Evolutionary conservation across 805 yeast genomes (phyloP).

Genomic region (Teunomyces stri): DNA sequence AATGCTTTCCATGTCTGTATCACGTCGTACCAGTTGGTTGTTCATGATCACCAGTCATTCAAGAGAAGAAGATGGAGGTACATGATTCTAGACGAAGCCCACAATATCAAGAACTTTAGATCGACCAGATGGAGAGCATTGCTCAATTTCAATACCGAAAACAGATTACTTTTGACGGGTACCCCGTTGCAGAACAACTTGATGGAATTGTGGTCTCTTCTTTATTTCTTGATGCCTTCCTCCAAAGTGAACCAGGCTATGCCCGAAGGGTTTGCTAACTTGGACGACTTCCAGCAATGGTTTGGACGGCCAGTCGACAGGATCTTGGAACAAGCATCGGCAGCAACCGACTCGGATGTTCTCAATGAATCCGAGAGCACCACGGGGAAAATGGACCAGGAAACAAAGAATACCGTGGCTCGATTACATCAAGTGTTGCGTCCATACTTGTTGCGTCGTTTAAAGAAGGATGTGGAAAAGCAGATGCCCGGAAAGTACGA

Average conservation of each 20-base stretch:
- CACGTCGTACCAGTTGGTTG: conserved; percentile 95
- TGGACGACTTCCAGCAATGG: conserved; percentile 97
- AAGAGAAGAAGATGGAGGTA: conserved; percentile 92
- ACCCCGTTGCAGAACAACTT: conserved; percentile 95
- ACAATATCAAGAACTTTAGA: conserved; percentile 92
- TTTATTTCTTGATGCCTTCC: conserved; percentile 95
- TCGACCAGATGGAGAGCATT: conserved; percentile 97
- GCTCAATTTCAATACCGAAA: conserved; percentile 87
- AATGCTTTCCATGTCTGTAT: conserved; percentile 96
- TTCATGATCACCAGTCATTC: conserved; percentile 93
- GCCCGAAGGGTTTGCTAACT: conserved; percentile 95
- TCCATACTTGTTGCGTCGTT: conserved; percentile 86
- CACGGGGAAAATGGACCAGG: conserved; percentile 54
- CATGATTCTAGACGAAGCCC: conserved; percentile 98
- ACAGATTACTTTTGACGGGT: conserved; percentile 87
- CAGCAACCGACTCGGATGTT: conserved; percentile 40
- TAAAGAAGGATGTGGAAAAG: conserved; percentile 94
- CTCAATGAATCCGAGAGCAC: conserved; percentile 38
- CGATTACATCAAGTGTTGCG: conserved; percentile 90
- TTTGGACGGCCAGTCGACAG: conserved; percentile 96
- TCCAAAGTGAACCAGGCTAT: conserved; percentile 65
- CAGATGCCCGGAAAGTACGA: conserved; percentile 99
- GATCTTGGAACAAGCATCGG: conserved; percentile 65
- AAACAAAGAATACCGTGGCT: conserved; percentile 79
- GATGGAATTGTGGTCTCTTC: conserved; percentile 92